These are phyloP conservation scores for Tylopilus balloui DNA, from an alignment of 768 basidiomycete genomes.

Conservation along the genomic window DNA sequence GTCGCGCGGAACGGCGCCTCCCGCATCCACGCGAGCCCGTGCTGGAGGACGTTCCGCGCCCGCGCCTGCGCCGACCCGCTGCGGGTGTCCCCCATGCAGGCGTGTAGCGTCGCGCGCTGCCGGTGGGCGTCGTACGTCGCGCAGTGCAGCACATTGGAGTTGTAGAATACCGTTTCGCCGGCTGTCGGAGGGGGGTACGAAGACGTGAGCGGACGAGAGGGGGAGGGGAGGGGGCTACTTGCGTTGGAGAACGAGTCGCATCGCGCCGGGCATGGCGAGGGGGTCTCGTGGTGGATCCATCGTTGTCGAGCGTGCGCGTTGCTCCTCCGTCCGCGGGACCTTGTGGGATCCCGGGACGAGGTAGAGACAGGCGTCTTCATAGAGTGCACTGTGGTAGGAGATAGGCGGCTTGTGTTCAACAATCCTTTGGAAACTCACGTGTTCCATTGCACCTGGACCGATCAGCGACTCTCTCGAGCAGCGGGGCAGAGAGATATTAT, in stretches of 20 bases:
- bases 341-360: slow-evolving; percentile 69
- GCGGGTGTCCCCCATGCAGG: slow-evolving; percentile 55
- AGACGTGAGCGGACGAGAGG: not conserved
- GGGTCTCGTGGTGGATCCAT: slow-evolving; percentile 52
- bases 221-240: slow-evolving; percentile 15
- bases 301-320: slow-evolving; percentile 52
- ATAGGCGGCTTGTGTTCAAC: too few relatives aligned
- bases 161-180: slow-evolving; percentile 77
- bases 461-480: not conserved
- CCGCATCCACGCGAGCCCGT: slow-evolving; percentile 69
- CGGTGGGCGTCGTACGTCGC: slow-evolving; percentile 52
- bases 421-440: too few relatives aligned
- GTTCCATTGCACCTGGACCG: slow-evolving; percentile 70
- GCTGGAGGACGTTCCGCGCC: slow-evolving; percentile 72
- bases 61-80: slow-evolving; percentile 63
- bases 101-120: slow-evolving; percentile 65
- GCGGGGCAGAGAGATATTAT: not conserved
- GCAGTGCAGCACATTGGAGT: slow-evolving; percentile 74
- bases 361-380: slow-evolving; percentile 64
- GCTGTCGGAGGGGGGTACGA: slow-evolving; percentile 27
- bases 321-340: slow-evolving; percentile 49
- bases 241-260: slow-evolving; percentile 54
- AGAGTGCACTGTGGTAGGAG: slow-evolving; percentile 49
- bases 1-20: slow-evolving; percentile 42
- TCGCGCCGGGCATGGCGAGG: slow-evolving; percentile 64